Base-by-base conservation (phyloP, 768 basidiomycete species). In the Boletus reticuloceps region DNA sequence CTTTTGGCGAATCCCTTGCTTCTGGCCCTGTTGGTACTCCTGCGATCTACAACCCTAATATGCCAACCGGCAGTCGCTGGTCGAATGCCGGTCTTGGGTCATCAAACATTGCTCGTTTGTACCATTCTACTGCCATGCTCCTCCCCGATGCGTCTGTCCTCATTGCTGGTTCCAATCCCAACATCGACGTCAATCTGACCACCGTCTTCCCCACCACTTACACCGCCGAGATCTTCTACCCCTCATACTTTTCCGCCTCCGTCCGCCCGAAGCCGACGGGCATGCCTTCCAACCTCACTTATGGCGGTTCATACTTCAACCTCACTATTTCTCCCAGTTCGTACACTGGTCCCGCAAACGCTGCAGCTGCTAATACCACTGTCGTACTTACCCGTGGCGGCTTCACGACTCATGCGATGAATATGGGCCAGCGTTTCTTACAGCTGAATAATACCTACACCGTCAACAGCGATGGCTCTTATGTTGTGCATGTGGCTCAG, bases 81-180 rank as follows among this genome's bases (percentile, higher is more conserved):
- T 88, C 88, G 47, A 85, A 80, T 47, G 76, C 78, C 5, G 87
- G 89, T 38, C 71, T 94, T 19, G 67, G 65, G 13, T 77, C 82
- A 0, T 86, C 90, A 3, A 76, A 66, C 20, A 86, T 94, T 57
- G 76, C 94, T 47, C 84, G 95, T 56, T 75, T 98, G 65, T 98
- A 98, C 74, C 95, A 98, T 72, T 96, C 94, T 3, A 84, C 85
- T 2, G 94, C 94, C 17, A 79, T 95, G 12, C 82, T 98, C 41
- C 84, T 98, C 31, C 88, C 93, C 20, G 94, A 90, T 58, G 91
- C 82, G 0, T 90, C 90, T 3, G 85, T 98, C 43, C 72, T 97
- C 41, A 82, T 96, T 59, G 93, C 91, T 41, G 96, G 96, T 12
- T 94, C 91, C 31, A 98, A 98, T 74, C 94, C 95, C 16, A 96